phyloP scores from a whole-genome alignment of 805 yeast species.

The Sugiyamaella floridensis region DNA sequence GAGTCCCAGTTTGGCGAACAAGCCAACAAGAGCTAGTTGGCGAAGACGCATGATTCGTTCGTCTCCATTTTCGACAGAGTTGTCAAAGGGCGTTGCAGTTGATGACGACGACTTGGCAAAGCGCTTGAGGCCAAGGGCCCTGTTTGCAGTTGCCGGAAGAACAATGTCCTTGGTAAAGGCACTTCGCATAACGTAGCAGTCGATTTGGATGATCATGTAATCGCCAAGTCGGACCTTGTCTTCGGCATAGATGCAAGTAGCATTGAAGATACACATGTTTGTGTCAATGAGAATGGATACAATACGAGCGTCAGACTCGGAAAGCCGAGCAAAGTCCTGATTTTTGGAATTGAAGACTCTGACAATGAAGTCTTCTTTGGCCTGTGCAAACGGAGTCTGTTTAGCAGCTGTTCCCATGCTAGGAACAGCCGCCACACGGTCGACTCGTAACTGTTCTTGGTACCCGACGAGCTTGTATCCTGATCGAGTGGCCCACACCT shows the following conservation, averaged over 20 bases:
- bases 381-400: background rate
- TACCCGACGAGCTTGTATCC: conserved; percentile 27
- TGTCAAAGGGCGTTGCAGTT: conserved; percentile 19
- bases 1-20: conserved; percentile 46
- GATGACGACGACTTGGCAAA: background rate
- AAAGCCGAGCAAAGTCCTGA: conserved; percentile 69
- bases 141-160: conserved; percentile 20
- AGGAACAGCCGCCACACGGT: conserved; percentile 14
- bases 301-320: conserved; percentile 60
- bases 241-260: conserved; percentile 53
- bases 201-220: conserved; percentile 60
- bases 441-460: conserved; percentile 27
- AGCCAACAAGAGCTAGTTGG: conserved; percentile 47
- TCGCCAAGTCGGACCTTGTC: conserved; percentile 66
- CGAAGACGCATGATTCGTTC: conserved; percentile 47
- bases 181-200: conserved; percentile 46
- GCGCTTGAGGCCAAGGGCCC: background rate
- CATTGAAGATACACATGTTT: conserved; percentile 47
- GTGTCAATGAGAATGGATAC: conserved; percentile 59
- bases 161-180: conserved; percentile 23
- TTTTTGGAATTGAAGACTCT: conserved; percentile 27
- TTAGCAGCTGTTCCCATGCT: conserved; percentile 3
- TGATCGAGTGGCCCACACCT: conserved; percentile 32
- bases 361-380: conserved; percentile 25
- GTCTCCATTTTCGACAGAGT: conserved; percentile 43